Evolutionary conservation across 139 green algal genomes (phyloP), one percentile per base, ranked within the genome.

Genomic region (Asterochloris erici): DNA sequence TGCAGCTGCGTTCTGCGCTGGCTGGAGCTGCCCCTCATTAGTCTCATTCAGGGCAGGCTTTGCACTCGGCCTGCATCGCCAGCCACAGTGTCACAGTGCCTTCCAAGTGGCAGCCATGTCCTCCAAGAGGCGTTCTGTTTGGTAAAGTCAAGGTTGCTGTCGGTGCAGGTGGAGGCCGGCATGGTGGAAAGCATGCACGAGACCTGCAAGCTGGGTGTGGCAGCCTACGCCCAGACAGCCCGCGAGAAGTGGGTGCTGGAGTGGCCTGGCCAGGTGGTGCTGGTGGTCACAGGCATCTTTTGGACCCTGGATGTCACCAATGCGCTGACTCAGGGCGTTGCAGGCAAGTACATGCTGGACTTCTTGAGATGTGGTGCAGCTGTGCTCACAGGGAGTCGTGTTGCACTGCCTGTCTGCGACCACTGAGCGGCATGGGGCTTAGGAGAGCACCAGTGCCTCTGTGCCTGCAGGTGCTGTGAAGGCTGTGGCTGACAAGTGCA

Each of bases 191-290:
- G 85, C 17, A 78, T 95, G 62, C 89, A 87, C 74, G 86, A 94
- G 26, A 78, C 86, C 38, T 89, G 84, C 84, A 79, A 78, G 23
- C 81, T 90, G 79, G 86, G 89, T 62, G 85, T 95, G 71, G 76
- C 74, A 13, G 85, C 87, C 17, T 95, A 95, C 74, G 83, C 87
- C 11, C 79, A 70, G 0, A 88, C 78, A 21, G 70, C 81, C 0
- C 81, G 92, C 26, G 78, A 83, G 14, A 38, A 88, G 38, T 95
- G 92, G 92, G 90, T 95, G 75, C 90, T 95, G 70, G 78, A 94
- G 82, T 95, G 92, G 92, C 92, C 92, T 19, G 91, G 92, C 21
- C 91, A 94, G 85, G 88, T 93, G 24, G 92, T 95, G 79, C 89
- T 95, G 66, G 91, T 92, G 23, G 88, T 95, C 23, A 90, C 89